Evolutionary conservation across 1,284 basidiomycete genomes (phyloP).

Genomic region (Ceratobasidium sp.): DNA sequence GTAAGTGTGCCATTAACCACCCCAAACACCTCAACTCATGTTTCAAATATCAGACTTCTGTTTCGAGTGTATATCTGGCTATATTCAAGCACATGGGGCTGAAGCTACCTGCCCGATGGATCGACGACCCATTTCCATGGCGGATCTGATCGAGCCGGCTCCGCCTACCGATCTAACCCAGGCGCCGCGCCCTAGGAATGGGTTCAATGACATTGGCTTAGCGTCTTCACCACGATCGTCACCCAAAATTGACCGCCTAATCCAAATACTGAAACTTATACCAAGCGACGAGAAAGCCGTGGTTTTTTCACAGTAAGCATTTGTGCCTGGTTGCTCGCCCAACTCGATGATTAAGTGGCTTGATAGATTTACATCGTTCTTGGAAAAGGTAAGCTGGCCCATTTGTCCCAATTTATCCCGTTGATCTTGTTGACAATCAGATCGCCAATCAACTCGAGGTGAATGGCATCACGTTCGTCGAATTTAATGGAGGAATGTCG

Average conservation of each 20-base stretch:
- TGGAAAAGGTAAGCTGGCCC: constrained; percentile 67
- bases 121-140: constrained; percentile 66
- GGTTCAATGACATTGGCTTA: constrained; percentile 50
- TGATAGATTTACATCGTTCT: constrained; percentile 74
- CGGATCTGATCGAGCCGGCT: constrained; percentile 71
- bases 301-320: constrained; percentile 51
- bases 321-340: background rate
- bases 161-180: constrained; percentile 72
- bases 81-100: constrained; percentile 15
- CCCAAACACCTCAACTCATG: constrained; percentile 38
- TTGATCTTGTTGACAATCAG: constrained; percentile 52
- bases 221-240: constrained; percentile 65
- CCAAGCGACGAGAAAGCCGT: constrained; percentile 76
- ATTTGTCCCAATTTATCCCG: constrained; percentile 37
- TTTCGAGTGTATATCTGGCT: constrained; percentile 22
- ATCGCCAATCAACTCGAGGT: constrained; percentile 72
- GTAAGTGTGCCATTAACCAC: background rate
- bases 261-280: constrained; percentile 72
- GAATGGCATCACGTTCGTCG: constrained; percentile 73
- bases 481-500: constrained; percentile 84
- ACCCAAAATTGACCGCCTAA: constrained; percentile 81
- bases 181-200: constrained; percentile 52
- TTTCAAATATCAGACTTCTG: constrained; percentile 48
- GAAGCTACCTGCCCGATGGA: constrained; percentile 56
- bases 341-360: constrained; percentile 60